phyloP scores from a whole-genome alignment of 768 basidiomycete species.

The Boletellus emodensis region DNA sequence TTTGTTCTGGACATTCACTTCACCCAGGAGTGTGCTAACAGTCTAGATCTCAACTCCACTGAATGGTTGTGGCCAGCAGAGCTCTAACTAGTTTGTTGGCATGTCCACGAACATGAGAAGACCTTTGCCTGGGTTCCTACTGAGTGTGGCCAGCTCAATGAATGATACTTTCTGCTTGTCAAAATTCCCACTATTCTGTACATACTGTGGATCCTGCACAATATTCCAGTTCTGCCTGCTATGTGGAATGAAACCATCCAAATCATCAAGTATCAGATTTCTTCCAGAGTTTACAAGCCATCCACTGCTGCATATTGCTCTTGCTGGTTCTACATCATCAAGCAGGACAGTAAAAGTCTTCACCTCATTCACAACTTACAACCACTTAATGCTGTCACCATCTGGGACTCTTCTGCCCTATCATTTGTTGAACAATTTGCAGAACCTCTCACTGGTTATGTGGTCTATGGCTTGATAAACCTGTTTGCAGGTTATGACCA shows the following conservation, averaged over 20 bases:
- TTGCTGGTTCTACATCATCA: too few relatives aligned
- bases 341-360: not conserved
- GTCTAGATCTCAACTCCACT: too few relatives aligned
- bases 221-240: too few relatives aligned
- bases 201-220: constrained; percentile 31
- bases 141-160: constrained; percentile 29
- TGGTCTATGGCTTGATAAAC: constrained; percentile 1
- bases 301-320: not conserved
- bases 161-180: constrained; percentile 32
- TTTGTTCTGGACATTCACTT: too few relatives aligned
- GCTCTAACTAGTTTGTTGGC: too few relatives aligned
- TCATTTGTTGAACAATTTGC: not conserved
- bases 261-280: not conserved
- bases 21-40: too few relatives aligned
- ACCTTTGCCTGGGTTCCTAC: too few relatives aligned
- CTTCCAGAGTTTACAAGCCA: not conserved
- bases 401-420: not conserved
- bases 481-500: not conserved
- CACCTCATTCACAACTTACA: not conserved
- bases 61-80: too few relatives aligned
- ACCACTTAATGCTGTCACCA: not conserved
- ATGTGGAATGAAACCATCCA: not conserved
- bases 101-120: too few relatives aligned
- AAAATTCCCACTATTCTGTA: constrained; percentile 34
- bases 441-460: not conserved